These are phyloP conservation scores for Mollisia scopiformis DNA, from an alignment of 2,329 filamentous ascomycete species.

Conservation along the genomic window DNA sequence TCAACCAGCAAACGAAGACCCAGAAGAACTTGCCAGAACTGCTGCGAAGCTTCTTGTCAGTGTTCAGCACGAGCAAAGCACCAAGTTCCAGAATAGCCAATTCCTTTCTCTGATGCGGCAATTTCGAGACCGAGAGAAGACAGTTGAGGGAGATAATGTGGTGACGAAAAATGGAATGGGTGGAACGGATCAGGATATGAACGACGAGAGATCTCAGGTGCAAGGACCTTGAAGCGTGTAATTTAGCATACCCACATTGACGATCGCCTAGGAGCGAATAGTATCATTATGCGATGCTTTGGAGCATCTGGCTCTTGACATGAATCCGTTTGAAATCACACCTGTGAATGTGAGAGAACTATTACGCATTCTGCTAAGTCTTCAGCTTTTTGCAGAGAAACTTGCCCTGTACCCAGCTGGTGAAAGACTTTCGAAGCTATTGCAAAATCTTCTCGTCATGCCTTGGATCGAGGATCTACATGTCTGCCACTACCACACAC, in stretches of 20 bases:
- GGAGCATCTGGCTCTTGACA: neutral
- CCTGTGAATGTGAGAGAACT: neutral
- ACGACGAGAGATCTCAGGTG: conserved; percentile 12
- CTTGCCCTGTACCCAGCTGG: neutral
- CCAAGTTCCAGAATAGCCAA: conserved; percentile 78
- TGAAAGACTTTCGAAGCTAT: neutral
- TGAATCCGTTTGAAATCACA: neutral
- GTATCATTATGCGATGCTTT: conserved; percentile 4
- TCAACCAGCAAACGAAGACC: conserved; percentile 36
- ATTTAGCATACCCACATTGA: neutral
- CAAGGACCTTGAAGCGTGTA: conserved; percentile 12
- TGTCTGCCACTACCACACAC: too few species aligned
- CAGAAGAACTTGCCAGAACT: conserved; percentile 70
- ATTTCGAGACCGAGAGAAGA: conserved; percentile 72
- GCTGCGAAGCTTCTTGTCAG: conserved; percentile 72
- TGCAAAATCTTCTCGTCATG: neutral
- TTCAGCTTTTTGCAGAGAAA: neutral
- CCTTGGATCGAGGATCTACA: neutral
- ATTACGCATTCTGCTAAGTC: neutral
- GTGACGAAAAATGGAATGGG: conserved; percentile 39
- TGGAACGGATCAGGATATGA: conserved; percentile 3
- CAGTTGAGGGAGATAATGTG: conserved; percentile 71
- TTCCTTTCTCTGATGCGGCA: conserved; percentile 79
- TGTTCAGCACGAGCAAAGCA: conserved; percentile 67
- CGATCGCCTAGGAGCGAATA: neutral